Base-by-base conservation (phyloP, 2,329 filamentous ascomycete genomes). In the Tolypocladium tropicale region DNA sequence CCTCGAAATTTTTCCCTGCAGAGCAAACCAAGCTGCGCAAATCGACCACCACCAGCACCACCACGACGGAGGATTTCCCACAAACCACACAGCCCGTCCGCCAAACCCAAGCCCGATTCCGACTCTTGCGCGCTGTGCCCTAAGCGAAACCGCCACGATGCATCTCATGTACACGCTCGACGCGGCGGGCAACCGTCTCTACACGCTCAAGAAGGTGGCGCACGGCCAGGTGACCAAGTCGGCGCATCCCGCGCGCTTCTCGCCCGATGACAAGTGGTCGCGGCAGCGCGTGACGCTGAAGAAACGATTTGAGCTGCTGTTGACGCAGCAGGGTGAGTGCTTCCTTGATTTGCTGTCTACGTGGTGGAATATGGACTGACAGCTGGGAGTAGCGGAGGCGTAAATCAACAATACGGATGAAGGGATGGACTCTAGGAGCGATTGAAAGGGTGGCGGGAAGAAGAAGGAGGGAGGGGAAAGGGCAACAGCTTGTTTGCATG, bases 211-310 rank as follows among this genome's bases (percentile, higher is more conserved):
- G 78, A 96, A 97, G 79, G 83, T 95, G 64, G 78, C 81, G 66
- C 80, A 85, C 65, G 88, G 88, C 69, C 84, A 91, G 70, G 90
- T 96, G 68, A 95, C 93, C 72, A 96, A 95, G 81, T 94, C 89
- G 55, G 94, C 94, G 56, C 93, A 97, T 77, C 93, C 94, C 51
- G 94, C 94, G 48, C 83, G 94, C 64, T 99, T 97, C 80, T 96
- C 90, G 51, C 94, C 94, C 61, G 94, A 99, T 76, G 94, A 99
- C 81, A 96, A 96, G 81, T 97, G 95, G 82, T 96, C 91, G 68
- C 89, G 90, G 70, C 93, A 97, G 77, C 85, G 94, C 65, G 91
- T 97, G 53, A 95, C 91, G 23, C 81, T 97, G 67, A 96, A 96
- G 86, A 91, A 89, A 78, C 83, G 94, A 68, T 97, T 95, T 70